These are phyloP conservation scores for Psilocybe mexicana DNA, from an alignment of 1,284 basidiomycete genomes.

Conservation along the genomic window DNA sequence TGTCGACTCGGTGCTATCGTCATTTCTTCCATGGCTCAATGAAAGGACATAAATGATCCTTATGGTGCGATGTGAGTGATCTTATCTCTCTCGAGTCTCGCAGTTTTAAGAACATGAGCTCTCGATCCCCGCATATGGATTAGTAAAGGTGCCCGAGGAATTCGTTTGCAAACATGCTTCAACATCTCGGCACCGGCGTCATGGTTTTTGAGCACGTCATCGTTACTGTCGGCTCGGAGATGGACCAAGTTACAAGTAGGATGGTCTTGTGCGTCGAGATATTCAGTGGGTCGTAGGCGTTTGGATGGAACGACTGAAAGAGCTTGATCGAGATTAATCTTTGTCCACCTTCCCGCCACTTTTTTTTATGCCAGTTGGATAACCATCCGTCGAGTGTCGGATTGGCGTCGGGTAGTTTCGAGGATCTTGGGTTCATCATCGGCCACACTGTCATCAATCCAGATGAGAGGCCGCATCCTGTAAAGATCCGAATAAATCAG, in stretches of 20 bases:
- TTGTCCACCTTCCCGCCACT: slow-evolving; percentile 1
- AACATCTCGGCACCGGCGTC: neutral
- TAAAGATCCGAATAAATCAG: neutral
- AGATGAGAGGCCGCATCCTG: neutral
- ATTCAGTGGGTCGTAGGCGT: neutral
- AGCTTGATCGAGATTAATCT: neutral
- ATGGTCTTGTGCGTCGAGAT: slow-evolving; percentile 3
- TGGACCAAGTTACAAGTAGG: neutral
- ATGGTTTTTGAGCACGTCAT: neutral
- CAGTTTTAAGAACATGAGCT: neutral
- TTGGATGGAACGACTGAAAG: neutral
- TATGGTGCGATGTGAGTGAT: neutral
- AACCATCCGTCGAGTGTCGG: neutral
- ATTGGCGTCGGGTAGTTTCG: neutral
- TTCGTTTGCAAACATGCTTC: neutral
- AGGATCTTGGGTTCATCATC: neutral
- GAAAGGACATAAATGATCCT: neutral
- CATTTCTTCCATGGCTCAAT: neutral
- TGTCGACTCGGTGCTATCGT: neutral
- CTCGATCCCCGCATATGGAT: slow-evolving; percentile 1
- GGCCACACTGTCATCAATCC: slow-evolving; percentile 4
- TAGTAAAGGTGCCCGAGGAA: neutral
- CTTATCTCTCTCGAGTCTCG: neutral
- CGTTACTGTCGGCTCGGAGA: neutral
- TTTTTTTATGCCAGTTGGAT: slow-evolving; percentile 2